phyloP scores from a whole-genome alignment of 2,329 filamentous ascomycete genomes.

The Phialophora verrucosa region DNA sequence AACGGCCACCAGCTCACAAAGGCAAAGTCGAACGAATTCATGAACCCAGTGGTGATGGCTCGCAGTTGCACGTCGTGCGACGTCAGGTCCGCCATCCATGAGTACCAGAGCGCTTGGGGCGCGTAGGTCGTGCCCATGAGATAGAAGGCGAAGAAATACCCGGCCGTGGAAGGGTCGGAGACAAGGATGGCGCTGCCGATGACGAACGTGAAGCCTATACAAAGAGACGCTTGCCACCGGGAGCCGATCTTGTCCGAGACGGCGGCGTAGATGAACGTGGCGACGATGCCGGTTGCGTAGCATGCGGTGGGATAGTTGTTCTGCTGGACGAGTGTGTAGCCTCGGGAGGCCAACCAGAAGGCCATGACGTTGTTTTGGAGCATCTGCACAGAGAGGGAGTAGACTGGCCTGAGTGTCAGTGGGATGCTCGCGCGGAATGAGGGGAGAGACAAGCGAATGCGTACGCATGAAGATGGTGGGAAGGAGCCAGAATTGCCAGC shows the following conservation, averaged over 20 bases:
- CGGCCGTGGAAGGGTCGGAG: constrained; percentile 43
- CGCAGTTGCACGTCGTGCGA: constrained; percentile 45
- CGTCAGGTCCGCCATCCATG: constrained; percentile 52
- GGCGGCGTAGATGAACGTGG: constrained; percentile 50
- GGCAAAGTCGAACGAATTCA: constrained; percentile 46
- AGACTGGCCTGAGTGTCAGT: constrained; percentile 38
- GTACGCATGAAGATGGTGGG: constrained; percentile 53
- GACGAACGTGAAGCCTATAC: constrained; percentile 52
- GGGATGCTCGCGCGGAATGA: neutral
- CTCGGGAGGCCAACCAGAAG: constrained; percentile 54
- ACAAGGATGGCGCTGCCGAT: constrained; percentile 50
- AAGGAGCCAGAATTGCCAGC: constrained; percentile 56
- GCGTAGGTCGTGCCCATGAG: constrained; percentile 54
- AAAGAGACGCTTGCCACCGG: constrained; percentile 53
- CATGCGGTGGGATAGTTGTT: constrained; percentile 54
- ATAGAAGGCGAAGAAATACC: constrained; percentile 54
- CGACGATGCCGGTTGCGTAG: constrained; percentile 52
- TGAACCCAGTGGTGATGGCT: constrained; percentile 45
- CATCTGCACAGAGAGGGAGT: constrained; percentile 53
- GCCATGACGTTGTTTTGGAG: constrained; percentile 54
- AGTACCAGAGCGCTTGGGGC: constrained; percentile 56
- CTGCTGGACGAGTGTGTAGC: constrained; percentile 52
- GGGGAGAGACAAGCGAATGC: neutral
- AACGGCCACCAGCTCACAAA: constrained; percentile 45
- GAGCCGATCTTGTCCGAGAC: constrained; percentile 52